A percentile compares a stretch with the other conserved stretches of the same genome.
Evolutionary conservation across 2,329 filamentous ascomycete species (phyloP).

Genomic region (Ophiostoma ips): DNA sequence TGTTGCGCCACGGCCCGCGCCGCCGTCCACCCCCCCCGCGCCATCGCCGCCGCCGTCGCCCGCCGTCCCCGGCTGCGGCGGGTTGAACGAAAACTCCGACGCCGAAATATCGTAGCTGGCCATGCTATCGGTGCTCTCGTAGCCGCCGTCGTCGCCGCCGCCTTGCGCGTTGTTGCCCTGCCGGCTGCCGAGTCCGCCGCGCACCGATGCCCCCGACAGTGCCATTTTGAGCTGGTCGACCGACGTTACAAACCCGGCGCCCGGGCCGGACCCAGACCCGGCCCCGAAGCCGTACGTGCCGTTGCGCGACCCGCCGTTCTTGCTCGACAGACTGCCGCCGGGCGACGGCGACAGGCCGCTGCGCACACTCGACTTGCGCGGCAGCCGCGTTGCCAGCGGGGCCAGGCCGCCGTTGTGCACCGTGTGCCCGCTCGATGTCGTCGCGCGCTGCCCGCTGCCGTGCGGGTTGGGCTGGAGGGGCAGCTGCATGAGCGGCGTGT

Average conservation of each 20-base stretch:
- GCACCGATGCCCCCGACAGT: constrained; percentile 34
- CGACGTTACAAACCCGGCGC: constrained; percentile 39
- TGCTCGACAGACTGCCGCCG: constrained; percentile 19
- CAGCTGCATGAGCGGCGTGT: constrained; percentile 28
- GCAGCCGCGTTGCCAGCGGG: constrained; percentile 27
- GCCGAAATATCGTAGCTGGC: constrained; percentile 54
- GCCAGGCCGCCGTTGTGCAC: constrained; percentile 15
- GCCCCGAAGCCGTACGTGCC: no score
- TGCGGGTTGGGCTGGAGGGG: constrained; percentile 37
- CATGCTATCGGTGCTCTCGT: constrained; percentile 51
- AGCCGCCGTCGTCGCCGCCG: constrained; percentile 35
- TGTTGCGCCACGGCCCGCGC: background rate
- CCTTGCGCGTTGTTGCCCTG: constrained; percentile 8
- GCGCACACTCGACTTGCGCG: constrained; percentile 40
- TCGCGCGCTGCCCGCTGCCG: constrained; percentile 30
- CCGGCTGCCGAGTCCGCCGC: constrained; percentile 20
- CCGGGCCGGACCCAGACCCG: constrained; percentile 11
- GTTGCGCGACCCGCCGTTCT: constrained; percentile 12
- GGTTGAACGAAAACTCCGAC: constrained; percentile 53
- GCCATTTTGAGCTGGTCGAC: constrained; percentile 52
- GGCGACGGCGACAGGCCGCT: constrained; percentile 34
- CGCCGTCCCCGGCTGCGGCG: constrained; percentile 9
- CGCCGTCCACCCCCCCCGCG: no score
- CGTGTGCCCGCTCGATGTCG: constrained; percentile 12
- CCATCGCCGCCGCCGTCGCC: no score